Percentiles rank a stretch among this genome's conserved stretches.
These are phyloP conservation scores for Gamarada debralockiae DNA, from an alignment of 495 filamentous ascomycete genomes.

Conservation along the genomic window DNA sequence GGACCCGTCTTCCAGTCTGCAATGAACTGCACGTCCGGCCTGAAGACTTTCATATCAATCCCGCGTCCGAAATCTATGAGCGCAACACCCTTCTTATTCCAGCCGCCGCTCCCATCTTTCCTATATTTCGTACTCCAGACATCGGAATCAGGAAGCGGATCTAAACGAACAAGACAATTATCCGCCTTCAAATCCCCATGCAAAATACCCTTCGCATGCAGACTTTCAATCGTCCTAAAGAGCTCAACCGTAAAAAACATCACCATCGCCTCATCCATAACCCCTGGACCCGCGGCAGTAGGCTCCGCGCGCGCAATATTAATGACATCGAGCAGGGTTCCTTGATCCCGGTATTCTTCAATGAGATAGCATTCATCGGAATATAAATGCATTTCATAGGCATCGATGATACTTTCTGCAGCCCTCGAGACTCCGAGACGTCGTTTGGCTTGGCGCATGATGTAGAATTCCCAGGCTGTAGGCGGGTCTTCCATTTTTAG, in stretches of 20 bases:
- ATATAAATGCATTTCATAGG: slow-evolving; percentile 86
- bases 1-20: slow-evolving; percentile 87
- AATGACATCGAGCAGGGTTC: slow-evolving; percentile 88
- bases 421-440: slow-evolving; percentile 69
- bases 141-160: slow-evolving; percentile 44
- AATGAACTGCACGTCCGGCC: slow-evolving; percentile 75
- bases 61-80: slow-evolving; percentile 94
- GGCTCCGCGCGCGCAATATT: slow-evolving; percentile 75
- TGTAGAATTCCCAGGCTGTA: slow-evolving; percentile 92
- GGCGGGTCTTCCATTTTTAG: slow-evolving; percentile 92
- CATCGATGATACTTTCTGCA: slow-evolving; percentile 69
- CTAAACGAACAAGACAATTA: slow-evolving; percentile 87
- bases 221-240: slow-evolving; percentile 80
- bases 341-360: slow-evolving; percentile 83
- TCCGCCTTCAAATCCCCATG: slow-evolving; percentile 96
- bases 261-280: slow-evolving; percentile 80
- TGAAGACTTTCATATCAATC: slow-evolving; percentile 88
- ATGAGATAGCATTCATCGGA: slow-evolving; percentile 78
- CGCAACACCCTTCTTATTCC: slow-evolving; percentile 72
- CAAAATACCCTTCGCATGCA: slow-evolving; percentile 75
- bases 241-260: slow-evolving; percentile 97
- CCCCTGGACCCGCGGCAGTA: slow-evolving; percentile 42
- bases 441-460: slow-evolving; percentile 76
- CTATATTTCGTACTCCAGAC: slow-evolving; percentile 50
- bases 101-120: slow-evolving; percentile 68